Base-by-base conservation (phyloP, 306 rosid genomes). In the Senna tora region DNA sequence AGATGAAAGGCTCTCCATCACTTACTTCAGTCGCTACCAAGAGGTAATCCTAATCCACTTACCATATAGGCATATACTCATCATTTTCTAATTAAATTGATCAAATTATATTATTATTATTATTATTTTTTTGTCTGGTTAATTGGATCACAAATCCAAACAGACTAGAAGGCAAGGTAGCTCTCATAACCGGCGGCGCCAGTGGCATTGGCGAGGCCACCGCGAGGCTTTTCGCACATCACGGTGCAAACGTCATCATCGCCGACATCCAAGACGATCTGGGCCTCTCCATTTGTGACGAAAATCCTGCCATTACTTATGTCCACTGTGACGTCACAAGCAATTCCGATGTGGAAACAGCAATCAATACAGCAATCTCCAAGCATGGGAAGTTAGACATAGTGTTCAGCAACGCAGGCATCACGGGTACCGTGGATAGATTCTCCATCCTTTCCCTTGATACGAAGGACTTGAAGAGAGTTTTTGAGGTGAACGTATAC, bases 131-230 rank as follows among this genome's bases (percentile, higher is more conserved):
- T 41, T 9, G 9, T 41, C 14, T 41, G 19, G 9, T 2, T 0
- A 4, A 4, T 11, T 54, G 15, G 33, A 33, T 0, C n/a, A 34
- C 10, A 59, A 59, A 17, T 38, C 50, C 6, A 21, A 9, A 50
- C 81, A 85, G 93, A 60, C 78, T 88, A 36, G 61, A 71, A 28
- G 91, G 83, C 9, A 84, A 88, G 72, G 87, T 88, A 6, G 94
- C 87, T 10, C 50, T 88, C 6, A 84, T 88, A 28, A 88, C 94
- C 5, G 87, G 94, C 0, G 94, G 83, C 2, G 89, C 89, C 9
- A 84, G 94, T 8, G 94, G 94, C 28, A 75, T 88, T 0, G 94
- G 91, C 14, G 81, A 74, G 50, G 62, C 83, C 75, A 80, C 91
- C 2, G 87, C 87, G 2, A 75, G 73, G 25, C 43, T 82, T 5